Base-by-base conservation (phyloP, 2,329 filamentous ascomycete genomes). In the Pestalotiopsis fici region DNA sequence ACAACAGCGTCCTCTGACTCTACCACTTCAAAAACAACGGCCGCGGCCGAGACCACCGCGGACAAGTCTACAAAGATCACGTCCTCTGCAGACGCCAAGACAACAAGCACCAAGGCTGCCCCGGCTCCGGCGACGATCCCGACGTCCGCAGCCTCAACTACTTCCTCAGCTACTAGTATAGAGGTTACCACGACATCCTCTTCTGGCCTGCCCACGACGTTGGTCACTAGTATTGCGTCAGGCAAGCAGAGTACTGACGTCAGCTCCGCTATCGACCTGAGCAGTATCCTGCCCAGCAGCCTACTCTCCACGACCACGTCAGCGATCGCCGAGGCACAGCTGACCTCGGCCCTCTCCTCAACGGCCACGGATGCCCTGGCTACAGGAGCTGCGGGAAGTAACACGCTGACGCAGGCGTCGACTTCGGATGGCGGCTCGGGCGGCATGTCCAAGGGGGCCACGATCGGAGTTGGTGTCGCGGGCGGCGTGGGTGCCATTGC, bases 401-500 rank as follows among this genome's bases (percentile, higher is more conserved):
- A 43, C 37, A 35, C n/a, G 25, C 35, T 62, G 15, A 62, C 35
- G 13, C 59, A 57, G 54, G 63, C 63, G 18, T 35, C 39, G 23
- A 56, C 43, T 11, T 21, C 39, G 43, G 43, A 63, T n/a, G 27
- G 18, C 37, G 47, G 43, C 39, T 18, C 62, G 12, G 65, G 69
- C 21, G 65, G 71, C 28, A 50, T 78, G 31, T 69, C 75, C 3
- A 71, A 67, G 4, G 67, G 71, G 0, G 72, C 69, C 21, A 75
- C 74, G 25, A 75, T 75, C 15, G 76, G 75, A 15, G 76, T 77
- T 64, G 74, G 73, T 4, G 54, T 62, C 12, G 67, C 23, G 21
- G 74, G 75, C 27, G 75, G 76, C 18, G 74, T 69, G 1, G 75
- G 73, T 7, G 76, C 74, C 2, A 66, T 72, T 1, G 66, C 69